phyloP scores from a whole-genome alignment of 257 asterid genomes.

The Catharanthus roseus region DNA sequence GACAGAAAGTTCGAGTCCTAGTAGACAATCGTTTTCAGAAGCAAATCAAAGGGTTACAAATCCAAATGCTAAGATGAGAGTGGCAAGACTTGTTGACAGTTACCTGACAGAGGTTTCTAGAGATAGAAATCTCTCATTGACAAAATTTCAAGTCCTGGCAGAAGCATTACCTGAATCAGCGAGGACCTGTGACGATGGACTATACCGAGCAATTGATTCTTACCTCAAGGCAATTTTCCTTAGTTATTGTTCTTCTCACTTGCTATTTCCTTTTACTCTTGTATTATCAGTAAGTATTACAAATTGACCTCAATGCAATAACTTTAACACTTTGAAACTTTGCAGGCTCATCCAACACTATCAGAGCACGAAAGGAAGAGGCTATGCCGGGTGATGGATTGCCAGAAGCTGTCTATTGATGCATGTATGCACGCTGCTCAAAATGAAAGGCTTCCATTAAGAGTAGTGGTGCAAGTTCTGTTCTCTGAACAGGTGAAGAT shows the following conservation, averaged over 20 bases:
- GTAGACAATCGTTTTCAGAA: conserved; percentile 47
- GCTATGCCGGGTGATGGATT: conserved; percentile 91
- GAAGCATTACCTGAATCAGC: conserved; percentile 94
- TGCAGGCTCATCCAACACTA: conserved; percentile 81
- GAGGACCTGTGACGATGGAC: conserved; percentile 78
- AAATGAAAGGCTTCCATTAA: conserved; percentile 82
- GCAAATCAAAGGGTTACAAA: conserved; percentile 38
- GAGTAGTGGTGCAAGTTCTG: conserved; percentile 88
- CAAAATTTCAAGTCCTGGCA: conserved; percentile 83
- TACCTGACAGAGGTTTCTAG: conserved; percentile 89
- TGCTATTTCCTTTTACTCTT: neutral
- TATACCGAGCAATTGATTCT: conserved; percentile 88
- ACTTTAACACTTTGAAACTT: too few species aligned
- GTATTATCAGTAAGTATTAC: too few species aligned
- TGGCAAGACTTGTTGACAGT: conserved; percentile 88
- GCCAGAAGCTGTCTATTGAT: conserved; percentile 91
- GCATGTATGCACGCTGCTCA: conserved; percentile 99
- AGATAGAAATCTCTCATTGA: conserved; percentile 63
- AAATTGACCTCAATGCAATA: neutral
- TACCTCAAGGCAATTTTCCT: conserved; percentile 67
- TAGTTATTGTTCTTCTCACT: neutral
- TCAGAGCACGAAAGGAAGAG: conserved; percentile 93
- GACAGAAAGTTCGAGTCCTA: conserved; percentile 66
- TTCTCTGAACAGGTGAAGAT: conserved; percentile 92
- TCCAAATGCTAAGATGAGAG: conserved; percentile 73